Conservation (phyloP, 805 yeast genomes). For the Metschnikowia lunata region DNA sequence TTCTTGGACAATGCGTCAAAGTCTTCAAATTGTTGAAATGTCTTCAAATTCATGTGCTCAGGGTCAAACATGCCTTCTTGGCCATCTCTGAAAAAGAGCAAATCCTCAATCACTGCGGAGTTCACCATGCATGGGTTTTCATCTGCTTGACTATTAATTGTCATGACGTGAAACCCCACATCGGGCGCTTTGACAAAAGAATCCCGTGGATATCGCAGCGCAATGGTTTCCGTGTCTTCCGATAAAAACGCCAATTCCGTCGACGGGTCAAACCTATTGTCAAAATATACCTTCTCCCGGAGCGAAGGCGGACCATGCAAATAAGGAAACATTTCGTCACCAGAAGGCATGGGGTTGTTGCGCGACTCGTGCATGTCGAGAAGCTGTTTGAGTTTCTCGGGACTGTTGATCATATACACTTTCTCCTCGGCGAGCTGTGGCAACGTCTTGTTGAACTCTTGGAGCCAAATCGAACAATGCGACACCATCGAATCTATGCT, state of each 20-base stretch:
- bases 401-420: slow-evolving; percentile 2
- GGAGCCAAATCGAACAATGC: not conserved
- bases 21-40: slow-evolving; percentile 4
- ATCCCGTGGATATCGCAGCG: slow-evolving; percentile 4
- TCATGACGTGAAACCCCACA: slow-evolving; percentile 13
- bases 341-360: slow-evolving; percentile 13
- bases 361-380: slow-evolving; percentile 17
- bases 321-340: slow-evolving; percentile 27
- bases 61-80: slow-evolving; percentile 1
- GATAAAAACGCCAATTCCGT: slow-evolving; percentile 9
- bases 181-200: slow-evolving; percentile 7
- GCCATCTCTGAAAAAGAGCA: slow-evolving; percentile 8
- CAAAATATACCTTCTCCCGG: slow-evolving; percentile 27
- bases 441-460: slow-evolving; percentile 6
- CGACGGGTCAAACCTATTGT: slow-evolving; percentile 14
- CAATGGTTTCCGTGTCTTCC: slow-evolving; percentile 1
- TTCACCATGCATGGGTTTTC: slow-evolving; percentile 15
- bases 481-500: not conserved
- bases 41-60: slow-evolving; percentile 3
- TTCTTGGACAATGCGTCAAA: slow-evolving; percentile 1
- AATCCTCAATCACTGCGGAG: slow-evolving; percentile 17
- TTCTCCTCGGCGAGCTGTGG: slow-evolving; percentile 1
- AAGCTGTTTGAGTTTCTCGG: slow-evolving; percentile 15
- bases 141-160: slow-evolving; percentile 12
- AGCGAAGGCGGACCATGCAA: slow-evolving; percentile 29